A percentile compares a stretch with the other conserved stretches of the same genome.
These are phyloP conservation scores for Vigna reflexopilosa DNA, from an alignment of 306 rosid species.

Conservation along the genomic window DNA sequence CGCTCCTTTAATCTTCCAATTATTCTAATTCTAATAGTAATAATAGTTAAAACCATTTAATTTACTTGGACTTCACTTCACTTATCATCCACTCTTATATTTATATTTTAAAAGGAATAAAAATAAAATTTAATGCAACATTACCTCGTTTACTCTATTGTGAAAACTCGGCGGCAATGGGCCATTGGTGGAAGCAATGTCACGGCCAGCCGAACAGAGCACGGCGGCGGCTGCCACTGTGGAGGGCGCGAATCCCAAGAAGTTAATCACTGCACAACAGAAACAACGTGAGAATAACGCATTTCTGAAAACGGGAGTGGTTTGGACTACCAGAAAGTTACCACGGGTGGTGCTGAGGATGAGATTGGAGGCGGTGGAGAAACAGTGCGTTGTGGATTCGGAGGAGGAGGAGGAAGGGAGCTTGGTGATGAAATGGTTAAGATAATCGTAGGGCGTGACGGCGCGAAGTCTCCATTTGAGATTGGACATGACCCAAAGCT, in stretches of 20 bases:
- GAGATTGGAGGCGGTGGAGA: constrained; percentile 56
- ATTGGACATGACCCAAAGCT: constrained; percentile 61
- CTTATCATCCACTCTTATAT: neutral
- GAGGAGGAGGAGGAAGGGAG: constrained; percentile 54
- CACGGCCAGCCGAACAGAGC: constrained; percentile 53
- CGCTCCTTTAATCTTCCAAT: constrained; percentile 39
- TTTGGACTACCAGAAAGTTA: neutral
- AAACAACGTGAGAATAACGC: neutral
- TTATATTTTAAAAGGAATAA: neutral
- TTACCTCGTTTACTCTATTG: constrained; percentile 54
- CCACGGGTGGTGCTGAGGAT: constrained; percentile 67
- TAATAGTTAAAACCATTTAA: neutral
- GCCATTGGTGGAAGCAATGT: neutral
- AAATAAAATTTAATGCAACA: neutral
- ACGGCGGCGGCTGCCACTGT: constrained; percentile 75
- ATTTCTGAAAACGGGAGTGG: no score
- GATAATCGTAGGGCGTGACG: constrained; percentile 79
- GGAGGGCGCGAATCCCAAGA: constrained; percentile 69
- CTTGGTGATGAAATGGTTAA: constrained; percentile 55
- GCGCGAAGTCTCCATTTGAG: constrained; percentile 78
- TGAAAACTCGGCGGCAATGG: constrained; percentile 38
- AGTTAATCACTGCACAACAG: constrained; percentile 53
- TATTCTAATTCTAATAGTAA: neutral
- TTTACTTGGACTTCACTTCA: neutral
- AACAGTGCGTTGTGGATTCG: constrained; percentile 12